Conservation (phyloP, 2,329 filamentous ascomycete genomes). For the Venturia carpophila region DNA sequence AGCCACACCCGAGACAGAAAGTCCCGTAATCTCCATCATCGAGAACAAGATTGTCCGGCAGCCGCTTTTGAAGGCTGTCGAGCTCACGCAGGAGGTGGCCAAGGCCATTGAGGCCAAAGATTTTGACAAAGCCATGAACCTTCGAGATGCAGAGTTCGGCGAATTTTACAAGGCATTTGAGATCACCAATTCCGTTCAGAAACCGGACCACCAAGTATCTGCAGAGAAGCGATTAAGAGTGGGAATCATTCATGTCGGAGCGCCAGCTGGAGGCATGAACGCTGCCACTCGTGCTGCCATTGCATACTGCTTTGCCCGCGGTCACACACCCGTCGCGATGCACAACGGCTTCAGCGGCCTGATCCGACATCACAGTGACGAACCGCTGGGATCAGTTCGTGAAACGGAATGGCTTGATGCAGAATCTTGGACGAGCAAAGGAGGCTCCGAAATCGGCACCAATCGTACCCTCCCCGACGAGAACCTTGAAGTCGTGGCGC, state of each 20-base stretch:
- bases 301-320: conserved; percentile 81
- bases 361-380: conserved; percentile 78
- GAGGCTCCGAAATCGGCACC: conserved; percentile 94
- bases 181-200: conserved; percentile 77
- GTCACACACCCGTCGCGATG: conserved; percentile 87
- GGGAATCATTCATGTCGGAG: conserved; percentile 59
- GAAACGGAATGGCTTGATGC: conserved; percentile 89
- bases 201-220: conserved; percentile 60
- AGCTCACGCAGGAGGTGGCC: conserved; percentile 75
- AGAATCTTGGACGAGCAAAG: conserved; percentile 90
- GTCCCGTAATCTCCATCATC: conserved; percentile 89
- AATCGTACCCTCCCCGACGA: conserved; percentile 93
- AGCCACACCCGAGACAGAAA: conserved; percentile 79
- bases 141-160: conserved; percentile 86
- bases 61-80: conserved; percentile 80
- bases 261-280: conserved; percentile 73
- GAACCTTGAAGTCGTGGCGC: conserved; percentile 75
- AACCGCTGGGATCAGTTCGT: conserved; percentile 73
- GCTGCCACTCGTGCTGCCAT: conserved; percentile 89
- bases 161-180: conserved; percentile 88
- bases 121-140: conserved; percentile 77
- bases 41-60: conserved; percentile 97
- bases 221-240: conserved; percentile 74
- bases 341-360: conserved; percentile 97
- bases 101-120: conserved; percentile 75